Base-by-base conservation (phyloP, 129 eudicot genomes). In the Oenanthe sinensis region DNA sequence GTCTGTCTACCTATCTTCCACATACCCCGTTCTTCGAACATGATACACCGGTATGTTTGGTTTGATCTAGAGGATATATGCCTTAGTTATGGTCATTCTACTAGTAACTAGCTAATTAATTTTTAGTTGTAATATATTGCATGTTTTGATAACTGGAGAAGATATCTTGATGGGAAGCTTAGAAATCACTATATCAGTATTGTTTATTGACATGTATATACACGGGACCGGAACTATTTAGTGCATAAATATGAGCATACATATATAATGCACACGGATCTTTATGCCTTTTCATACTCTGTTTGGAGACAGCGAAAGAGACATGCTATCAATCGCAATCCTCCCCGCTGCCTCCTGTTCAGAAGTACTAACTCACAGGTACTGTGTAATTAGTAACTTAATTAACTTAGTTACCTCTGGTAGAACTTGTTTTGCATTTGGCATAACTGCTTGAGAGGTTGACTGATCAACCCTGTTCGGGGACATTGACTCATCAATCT, bases 361-460 rank as follows among this genome's bases (percentile, higher is more conserved):
- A 33, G 42, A 67, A 67, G 42, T 67, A 67, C 72, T 30, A 67
- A 30, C 39, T 33, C 33, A 26, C 3, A 67, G 37, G 42, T 13
- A 28, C 65, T 65, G 19, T 28, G 71, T 14, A 30, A 33, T 67
- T 67, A 33, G 42, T 67, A 30, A 26, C 39, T 48, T 6, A 40
- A 50, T 75, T 2, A 50, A 30, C 39, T 74, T 74, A 74, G 26
- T 78, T 75, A 83, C 62, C 81, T 82, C 81, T 85, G 75, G 72
- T 45, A 74, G 65, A 45, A 69, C 20, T 40, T 78, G 74, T 55
- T 78, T 71, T 71, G 81, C 70, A 75, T 71, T 75, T 69, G 79
- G 81, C 79, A 74, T 75, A 81, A 81, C 87, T 83, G 79, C 83
- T 69, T 71, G 85, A 82, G 83, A 50, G 37, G 83, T 50, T 58